Percentiles rank a stretch among this genome's conserved stretches.
These are phyloP conservation scores for Encephalitozoon intestinalis DNA, from an alignment of 371 early-diverging fungal genomes.

Conservation along the genomic window DNA sequence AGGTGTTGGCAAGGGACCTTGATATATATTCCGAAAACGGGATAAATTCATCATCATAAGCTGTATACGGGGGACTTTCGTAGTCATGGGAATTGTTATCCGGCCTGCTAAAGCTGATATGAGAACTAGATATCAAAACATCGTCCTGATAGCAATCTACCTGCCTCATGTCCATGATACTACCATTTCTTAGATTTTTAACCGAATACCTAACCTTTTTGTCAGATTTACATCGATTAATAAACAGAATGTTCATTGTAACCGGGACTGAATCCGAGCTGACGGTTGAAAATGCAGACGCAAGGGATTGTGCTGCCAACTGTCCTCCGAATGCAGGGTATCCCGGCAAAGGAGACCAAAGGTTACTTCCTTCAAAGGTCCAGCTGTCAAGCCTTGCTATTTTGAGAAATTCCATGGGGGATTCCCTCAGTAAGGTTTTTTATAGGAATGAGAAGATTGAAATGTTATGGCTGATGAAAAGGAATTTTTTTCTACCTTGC, in stretches of 20 bases:
- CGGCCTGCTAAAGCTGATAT: background rate
- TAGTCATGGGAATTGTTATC: constrained; percentile 4
- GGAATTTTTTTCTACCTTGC: background rate
- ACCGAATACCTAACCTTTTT: background rate
- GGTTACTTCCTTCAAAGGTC: background rate
- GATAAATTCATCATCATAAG: constrained; percentile 6
- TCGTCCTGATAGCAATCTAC: constrained; percentile 19
- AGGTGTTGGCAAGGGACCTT: background rate
- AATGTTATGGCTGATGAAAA: background rate
- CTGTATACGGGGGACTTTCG: background rate
- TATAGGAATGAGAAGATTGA: background rate
- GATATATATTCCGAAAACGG: constrained; percentile 12
- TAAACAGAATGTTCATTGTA: constrained; percentile 11
- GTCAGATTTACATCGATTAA: constrained; percentile 1
- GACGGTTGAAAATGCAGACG: constrained; percentile 10
- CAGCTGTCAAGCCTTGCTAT: background rate
- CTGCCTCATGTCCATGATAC: constrained; percentile 2
- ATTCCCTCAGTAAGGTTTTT: background rate
- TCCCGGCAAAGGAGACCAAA: constrained; percentile 31
- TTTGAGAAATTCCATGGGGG: constrained; percentile 23
- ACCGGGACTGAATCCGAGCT: background rate
- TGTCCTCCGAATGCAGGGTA: constrained; percentile 42
- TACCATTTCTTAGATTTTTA: constrained; percentile 19
- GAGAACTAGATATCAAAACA: background rate
- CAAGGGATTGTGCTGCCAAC: constrained; percentile 22